Evolutionary conservation across 2,329 filamentous ascomycete species (phyloP).

Genomic region (Coniochaeta sp.): DNA sequence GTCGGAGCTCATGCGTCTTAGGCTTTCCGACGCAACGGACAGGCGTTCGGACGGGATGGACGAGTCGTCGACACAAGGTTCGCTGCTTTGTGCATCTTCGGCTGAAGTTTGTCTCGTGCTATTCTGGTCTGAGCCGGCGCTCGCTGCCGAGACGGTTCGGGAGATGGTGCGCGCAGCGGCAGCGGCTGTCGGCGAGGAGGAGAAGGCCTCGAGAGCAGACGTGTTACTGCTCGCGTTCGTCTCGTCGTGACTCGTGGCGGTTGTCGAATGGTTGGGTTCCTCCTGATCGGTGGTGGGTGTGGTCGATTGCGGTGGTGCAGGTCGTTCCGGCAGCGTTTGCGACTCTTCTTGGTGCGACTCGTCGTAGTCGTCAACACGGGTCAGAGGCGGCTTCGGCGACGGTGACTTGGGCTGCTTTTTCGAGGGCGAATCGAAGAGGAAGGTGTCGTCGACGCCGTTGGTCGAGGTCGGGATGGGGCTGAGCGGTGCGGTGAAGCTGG

Average conservation of each 20-base stretch:
- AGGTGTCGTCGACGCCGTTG: conserved; percentile 50
- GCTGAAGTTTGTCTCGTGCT: background rate
- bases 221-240: conserved; percentile 23
- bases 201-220: conserved; percentile 44
- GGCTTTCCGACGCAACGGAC: conserved; percentile 15
- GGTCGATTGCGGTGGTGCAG: background rate
- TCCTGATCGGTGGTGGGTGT: conserved; percentile 2
- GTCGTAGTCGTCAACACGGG: background rate
- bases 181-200: conserved; percentile 49
- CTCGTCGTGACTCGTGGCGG: conserved; percentile 4
- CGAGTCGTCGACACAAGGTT: conserved; percentile 15
- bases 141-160: conserved; percentile 40
- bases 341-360: conserved; percentile 1
- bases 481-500: conserved; percentile 53
- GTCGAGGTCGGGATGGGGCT: conserved; percentile 46
- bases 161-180: conserved; percentile 47
- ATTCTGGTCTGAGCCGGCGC: conserved; percentile 13
- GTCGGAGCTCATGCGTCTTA: conserved; percentile 25
- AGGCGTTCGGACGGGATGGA: conserved; percentile 21
- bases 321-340: background rate
- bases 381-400: background rate
- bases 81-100: background rate
- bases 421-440: conserved; percentile 43
- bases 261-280: conserved; percentile 6
- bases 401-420: conserved; percentile 15